A percentile compares a stretch with the other conserved stretches of the same genome.
Conservation (phyloP, 2,329 filamentous ascomycete genomes). For the Fusarium sp. region DNA sequence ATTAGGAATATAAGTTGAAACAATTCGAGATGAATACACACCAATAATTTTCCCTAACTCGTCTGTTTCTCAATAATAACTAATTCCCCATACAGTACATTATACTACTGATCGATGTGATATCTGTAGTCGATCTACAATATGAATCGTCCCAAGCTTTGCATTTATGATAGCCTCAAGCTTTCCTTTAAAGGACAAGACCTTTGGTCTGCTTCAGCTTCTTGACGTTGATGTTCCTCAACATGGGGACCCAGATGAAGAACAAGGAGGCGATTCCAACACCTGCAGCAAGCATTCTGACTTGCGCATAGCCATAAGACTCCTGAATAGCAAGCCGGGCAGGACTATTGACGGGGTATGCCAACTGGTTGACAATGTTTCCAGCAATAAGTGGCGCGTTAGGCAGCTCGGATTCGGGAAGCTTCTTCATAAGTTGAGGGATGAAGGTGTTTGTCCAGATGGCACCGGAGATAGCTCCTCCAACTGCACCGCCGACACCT, state of each 20-base stretch:
- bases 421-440: constrained; percentile 51
- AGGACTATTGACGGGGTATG: constrained; percentile 56
- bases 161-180: not conserved
- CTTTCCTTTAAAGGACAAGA: constrained; percentile 42
- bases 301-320: constrained; percentile 63
- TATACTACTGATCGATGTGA: not conserved
- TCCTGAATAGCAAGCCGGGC: constrained; percentile 58
- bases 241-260: constrained; percentile 48
- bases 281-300: constrained; percentile 55
- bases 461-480: constrained; percentile 57
- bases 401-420: constrained; percentile 53
- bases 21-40: not conserved
- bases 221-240: constrained; percentile 50
- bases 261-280: constrained; percentile 47
- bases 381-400: constrained; percentile 59
- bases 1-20: not conserved
- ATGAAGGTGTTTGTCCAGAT: constrained; percentile 59
- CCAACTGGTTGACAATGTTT: constrained; percentile 51
- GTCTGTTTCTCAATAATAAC: not conserved
- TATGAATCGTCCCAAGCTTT: not conserved
- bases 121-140: not conserved
- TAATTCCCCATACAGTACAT: not conserved
- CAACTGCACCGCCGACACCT: constrained; percentile 60
- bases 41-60: not conserved
- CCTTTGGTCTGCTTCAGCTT: constrained; percentile 51